Evolutionary conservation across 495 filamentous ascomycete species (phyloP).

Genomic region (Neurospora sp.): DNA sequence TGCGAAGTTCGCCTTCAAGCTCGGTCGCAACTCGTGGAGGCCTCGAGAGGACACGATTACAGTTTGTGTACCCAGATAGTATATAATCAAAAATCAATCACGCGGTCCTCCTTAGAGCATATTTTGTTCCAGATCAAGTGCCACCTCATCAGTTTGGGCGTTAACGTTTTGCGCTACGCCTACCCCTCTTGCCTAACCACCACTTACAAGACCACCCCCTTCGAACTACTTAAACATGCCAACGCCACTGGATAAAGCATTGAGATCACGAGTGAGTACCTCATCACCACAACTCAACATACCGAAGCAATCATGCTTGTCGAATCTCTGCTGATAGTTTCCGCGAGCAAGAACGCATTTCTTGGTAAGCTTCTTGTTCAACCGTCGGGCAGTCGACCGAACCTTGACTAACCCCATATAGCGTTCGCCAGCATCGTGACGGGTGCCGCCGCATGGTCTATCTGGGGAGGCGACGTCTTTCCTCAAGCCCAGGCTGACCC

Average conservation of each 20-base stretch:
- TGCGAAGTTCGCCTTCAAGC: background rate
- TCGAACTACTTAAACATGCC: constrained; percentile 40
- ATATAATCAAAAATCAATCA: background rate
- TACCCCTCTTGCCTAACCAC: background rate
- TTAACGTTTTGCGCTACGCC: background rate
- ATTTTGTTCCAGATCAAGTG: background rate
- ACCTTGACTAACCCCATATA: constrained; percentile 15
- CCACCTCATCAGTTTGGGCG: background rate
- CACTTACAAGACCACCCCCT: background rate
- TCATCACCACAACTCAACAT: background rate
- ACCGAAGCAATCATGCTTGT: constrained; percentile 5
- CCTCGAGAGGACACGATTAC: background rate
- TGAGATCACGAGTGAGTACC: constrained; percentile 61
- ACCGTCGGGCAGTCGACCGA: background rate
- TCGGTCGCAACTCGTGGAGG: background rate
- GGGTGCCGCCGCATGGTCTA: constrained; percentile 70
- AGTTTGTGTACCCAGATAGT: background rate
- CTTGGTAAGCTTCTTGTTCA: constrained; percentile 37
- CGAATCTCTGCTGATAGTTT: background rate
- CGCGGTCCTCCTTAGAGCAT: background rate
- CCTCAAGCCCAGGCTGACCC: constrained; percentile 56
- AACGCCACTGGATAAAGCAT: constrained; percentile 65
- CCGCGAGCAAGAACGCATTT: constrained; percentile 29
- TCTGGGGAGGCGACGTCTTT: constrained; percentile 76
- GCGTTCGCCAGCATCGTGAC: constrained; percentile 77